phyloP scores from a whole-genome alignment of 345 rosid species.

The Brassica cretica region DNA sequence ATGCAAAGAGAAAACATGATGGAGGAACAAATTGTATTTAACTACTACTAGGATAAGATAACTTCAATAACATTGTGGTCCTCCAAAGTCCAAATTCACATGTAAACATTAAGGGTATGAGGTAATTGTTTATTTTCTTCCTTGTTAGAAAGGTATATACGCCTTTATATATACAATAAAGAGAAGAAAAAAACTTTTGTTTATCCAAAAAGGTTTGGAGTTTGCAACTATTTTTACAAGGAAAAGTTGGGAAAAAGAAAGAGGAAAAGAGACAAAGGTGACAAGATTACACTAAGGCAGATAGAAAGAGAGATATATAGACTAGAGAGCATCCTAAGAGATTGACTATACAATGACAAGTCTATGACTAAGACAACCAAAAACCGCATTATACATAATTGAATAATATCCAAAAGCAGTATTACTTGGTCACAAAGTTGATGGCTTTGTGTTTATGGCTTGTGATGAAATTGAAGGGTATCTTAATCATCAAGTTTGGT shows the following conservation, averaged over 20 bases:
- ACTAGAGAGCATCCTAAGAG: not conserved
- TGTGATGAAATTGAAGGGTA: not conserved
- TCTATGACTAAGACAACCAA: slow-evolving; percentile 5
- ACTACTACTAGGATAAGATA: not conserved
- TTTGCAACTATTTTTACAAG: not conserved
- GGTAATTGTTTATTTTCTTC: not conserved
- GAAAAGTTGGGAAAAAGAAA: slow-evolving; percentile 13
- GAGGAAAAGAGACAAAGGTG: slow-evolving; percentile 25
- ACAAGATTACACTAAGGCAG: slow-evolving; percentile 37
- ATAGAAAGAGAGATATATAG: not conserved
- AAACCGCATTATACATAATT: not conserved
- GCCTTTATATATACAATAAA: not conserved
- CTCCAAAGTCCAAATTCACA: not conserved
- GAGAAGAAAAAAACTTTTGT: slow-evolving; percentile 23
- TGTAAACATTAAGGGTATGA: not conserved
- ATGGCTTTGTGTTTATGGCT: not conserved
- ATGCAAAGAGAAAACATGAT: not conserved
- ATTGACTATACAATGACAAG: not conserved
- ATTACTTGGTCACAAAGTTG: slow-evolving; percentile 13
- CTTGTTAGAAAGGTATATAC: not conserved
- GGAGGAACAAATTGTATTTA: not conserved
- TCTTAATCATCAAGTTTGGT: slow-evolving; percentile 6
- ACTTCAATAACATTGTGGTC: not conserved
- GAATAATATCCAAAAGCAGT: not conserved
- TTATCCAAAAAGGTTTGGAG: slow-evolving; percentile 15